Evolutionary conservation across 306 rosid genomes (phyloP).

Genomic region (Betula pendula): DNA sequence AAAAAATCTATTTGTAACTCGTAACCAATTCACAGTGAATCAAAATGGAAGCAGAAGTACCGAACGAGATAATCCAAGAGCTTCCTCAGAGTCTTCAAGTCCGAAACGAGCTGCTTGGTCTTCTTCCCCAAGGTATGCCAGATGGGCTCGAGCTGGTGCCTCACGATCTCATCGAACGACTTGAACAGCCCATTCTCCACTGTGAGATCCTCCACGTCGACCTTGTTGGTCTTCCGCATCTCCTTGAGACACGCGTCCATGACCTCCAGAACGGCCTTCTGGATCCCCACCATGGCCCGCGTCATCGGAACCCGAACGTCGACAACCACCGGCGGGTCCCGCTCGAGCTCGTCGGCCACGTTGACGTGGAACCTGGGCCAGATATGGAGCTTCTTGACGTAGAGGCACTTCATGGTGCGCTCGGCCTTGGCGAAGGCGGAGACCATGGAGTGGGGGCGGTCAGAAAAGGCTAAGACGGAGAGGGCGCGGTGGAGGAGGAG

Average conservation of each 20-base stretch:
- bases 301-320: slow-evolving; percentile 85
- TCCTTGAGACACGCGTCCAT: slow-evolving; percentile 97
- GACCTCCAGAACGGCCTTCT: slow-evolving; percentile 79
- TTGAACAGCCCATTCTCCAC: slow-evolving; percentile 90
- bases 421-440: slow-evolving; percentile 85
- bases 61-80: slow-evolving; percentile 92
- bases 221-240: slow-evolving; percentile 94
- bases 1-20: neutral
- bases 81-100: slow-evolving; percentile 84
- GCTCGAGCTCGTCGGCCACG: slow-evolving; percentile 76
- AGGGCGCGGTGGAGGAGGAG: slow-evolving; percentile 63
- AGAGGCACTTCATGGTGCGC: slow-evolving; percentile 70
- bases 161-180: slow-evolving; percentile 92
- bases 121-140: slow-evolving; percentile 94
- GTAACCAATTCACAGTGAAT: neutral
- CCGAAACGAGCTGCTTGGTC: slow-evolving; percentile 91
- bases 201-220: slow-evolving; percentile 86
- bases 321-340: slow-evolving; percentile 76
- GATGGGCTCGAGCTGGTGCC: slow-evolving; percentile 95
- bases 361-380: slow-evolving; percentile 96
- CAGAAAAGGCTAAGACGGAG: slow-evolving; percentile 73
- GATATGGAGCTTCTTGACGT: slow-evolving; percentile 54
- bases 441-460: slow-evolving; percentile 83
- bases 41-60: slow-evolving; percentile 23
- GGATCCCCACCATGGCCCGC: slow-evolving; percentile 74